Evolutionary conservation across 2,329 filamentous ascomycete genomes (phyloP).

Genomic region (Chaetothyriales sp.): DNA sequence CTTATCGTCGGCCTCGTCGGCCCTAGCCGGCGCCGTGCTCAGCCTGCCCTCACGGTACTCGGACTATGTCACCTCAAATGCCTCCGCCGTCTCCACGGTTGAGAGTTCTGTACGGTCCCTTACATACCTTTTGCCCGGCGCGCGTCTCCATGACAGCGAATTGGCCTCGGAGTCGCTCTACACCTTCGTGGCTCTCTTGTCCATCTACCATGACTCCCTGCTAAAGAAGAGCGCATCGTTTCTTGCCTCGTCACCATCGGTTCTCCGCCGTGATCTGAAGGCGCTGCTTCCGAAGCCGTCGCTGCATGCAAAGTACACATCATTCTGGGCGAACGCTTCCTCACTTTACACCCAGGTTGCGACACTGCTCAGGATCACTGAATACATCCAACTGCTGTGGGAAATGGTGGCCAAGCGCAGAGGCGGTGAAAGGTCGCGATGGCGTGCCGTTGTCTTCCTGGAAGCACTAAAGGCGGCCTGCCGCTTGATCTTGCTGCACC

Average conservation of each 20-base stretch:
- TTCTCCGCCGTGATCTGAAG: conserved; percentile 5
- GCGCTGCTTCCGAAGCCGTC: conserved; percentile 31
- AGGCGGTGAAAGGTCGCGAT: conserved; percentile 64
- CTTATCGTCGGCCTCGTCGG: conserved; percentile 11
- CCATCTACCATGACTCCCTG: conserved; percentile 12
- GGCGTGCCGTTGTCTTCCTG: conserved; percentile 74
- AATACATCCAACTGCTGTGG: conserved; percentile 91
- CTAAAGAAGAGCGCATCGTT: conserved; percentile 16
- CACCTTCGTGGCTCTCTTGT: conserved; percentile 15
- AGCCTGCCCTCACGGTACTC: conserved; percentile 41
- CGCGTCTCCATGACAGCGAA: conserved; percentile 54
- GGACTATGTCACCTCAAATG: conserved; percentile 90
- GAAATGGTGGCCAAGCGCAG: conserved; percentile 90
- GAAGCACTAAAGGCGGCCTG: conserved; percentile 81
- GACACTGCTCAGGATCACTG: conserved; percentile 71
- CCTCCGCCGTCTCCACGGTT: conserved; percentile 84
- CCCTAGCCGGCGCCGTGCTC: conserved; percentile 10
- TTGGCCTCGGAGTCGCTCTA: conserved; percentile 71
- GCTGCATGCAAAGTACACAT: conserved; percentile 50
- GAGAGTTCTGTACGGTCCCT: conserved; percentile 84
- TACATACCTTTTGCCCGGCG: conserved; percentile 89
- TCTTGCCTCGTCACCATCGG: conserved; percentile 59
- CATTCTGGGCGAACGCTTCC: conserved; percentile 48
- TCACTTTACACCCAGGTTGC: conserved; percentile 68
- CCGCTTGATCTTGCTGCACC: conserved; percentile 60